These are phyloP conservation scores for Phylloporus arenicola DNA, from an alignment of 768 basidiomycete species.

Conservation along the genomic window DNA sequence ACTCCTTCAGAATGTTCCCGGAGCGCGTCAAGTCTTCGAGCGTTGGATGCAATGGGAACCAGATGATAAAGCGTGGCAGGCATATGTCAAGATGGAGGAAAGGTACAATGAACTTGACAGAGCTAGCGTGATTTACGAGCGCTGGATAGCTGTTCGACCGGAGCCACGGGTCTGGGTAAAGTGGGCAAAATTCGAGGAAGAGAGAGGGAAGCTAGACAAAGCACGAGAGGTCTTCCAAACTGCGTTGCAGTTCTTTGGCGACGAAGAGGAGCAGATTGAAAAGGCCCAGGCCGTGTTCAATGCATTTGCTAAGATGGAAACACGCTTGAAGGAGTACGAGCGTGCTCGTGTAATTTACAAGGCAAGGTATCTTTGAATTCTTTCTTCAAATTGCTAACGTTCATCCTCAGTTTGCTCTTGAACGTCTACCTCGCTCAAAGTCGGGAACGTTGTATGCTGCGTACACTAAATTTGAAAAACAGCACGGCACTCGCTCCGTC, in stretches of 20 bases:
- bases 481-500: constrained; percentile 83
- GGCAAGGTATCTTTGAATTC: constrained; percentile 37
- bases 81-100: constrained; percentile 97
- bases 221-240: constrained; percentile 87
- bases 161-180: constrained; percentile 84
- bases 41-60: constrained; percentile 99
- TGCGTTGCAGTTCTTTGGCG: constrained; percentile 84
- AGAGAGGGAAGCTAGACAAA: constrained; percentile 58
- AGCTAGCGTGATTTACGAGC: constrained; percentile 88
- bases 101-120: constrained; percentile 89
- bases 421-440: constrained; percentile 87
- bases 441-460: constrained; percentile 83
- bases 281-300: constrained; percentile 89
- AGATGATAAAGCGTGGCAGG: constrained; percentile 99
- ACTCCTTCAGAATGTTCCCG: constrained; percentile 90
- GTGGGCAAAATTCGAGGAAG: constrained; percentile 85
- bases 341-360: constrained; percentile 97
- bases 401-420: constrained; percentile 77
- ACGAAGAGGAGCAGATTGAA: constrained; percentile 83
- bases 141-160: constrained; percentile 72
- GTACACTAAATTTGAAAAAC: constrained; percentile 98
- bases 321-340: constrained; percentile 90
- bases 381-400: neutral
- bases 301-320: constrained; percentile 97
- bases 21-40: constrained; percentile 96